Evolutionary conservation across 768 basidiomycete species (phyloP).

Genomic region (Tricholoma sp.): DNA sequence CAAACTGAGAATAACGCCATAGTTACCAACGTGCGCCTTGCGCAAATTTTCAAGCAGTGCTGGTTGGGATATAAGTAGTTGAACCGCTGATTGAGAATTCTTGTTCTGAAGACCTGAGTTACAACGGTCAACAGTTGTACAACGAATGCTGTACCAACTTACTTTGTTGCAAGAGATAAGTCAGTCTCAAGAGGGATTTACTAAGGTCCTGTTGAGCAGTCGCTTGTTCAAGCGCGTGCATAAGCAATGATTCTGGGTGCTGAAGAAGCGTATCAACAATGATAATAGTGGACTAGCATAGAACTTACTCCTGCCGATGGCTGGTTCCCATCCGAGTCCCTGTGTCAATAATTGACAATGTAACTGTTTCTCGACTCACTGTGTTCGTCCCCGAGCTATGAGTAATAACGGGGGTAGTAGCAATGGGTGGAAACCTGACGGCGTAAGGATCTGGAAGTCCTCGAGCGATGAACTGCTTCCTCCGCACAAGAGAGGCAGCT

Average conservation of each 20-base stretch:
- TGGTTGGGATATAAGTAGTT: slow-evolving; percentile 77
- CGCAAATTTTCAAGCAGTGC: slow-evolving; percentile 79
- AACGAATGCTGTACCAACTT: slow-evolving; percentile 12
- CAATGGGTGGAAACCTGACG: slow-evolving; percentile 24
- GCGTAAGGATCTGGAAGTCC: slow-evolving; percentile 80
- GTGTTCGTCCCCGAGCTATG: slow-evolving; percentile 42
- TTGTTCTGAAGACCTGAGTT: slow-evolving; percentile 54
- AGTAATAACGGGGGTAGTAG: slow-evolving; percentile 12
- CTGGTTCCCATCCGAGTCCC: slow-evolving; percentile 6
- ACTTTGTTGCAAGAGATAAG: slow-evolving; percentile 81
- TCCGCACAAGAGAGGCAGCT: slow-evolving; percentile 81
- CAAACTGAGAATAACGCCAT: slow-evolving; percentile 84
- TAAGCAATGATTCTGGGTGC: slow-evolving; percentile 54
- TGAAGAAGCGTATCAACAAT: slow-evolving; percentile 10
- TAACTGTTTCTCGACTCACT: slow-evolving; percentile 26
- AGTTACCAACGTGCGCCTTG: slow-evolving; percentile 89
- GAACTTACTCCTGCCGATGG: slow-evolving; percentile 20
- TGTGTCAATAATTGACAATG: background rate
- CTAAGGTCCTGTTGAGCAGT: slow-evolving; percentile 77
- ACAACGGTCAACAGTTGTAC: slow-evolving; percentile 1
- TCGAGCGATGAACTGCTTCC: slow-evolving; percentile 62
- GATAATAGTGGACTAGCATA: background rate
- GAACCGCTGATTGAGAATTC: slow-evolving; percentile 75
- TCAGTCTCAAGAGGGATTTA: slow-evolving; percentile 69
- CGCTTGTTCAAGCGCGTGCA: slow-evolving; percentile 67